These are phyloP conservation scores for Xanthoconium stramineum DNA, from an alignment of 768 basidiomycete species.

Conservation along the genomic window DNA sequence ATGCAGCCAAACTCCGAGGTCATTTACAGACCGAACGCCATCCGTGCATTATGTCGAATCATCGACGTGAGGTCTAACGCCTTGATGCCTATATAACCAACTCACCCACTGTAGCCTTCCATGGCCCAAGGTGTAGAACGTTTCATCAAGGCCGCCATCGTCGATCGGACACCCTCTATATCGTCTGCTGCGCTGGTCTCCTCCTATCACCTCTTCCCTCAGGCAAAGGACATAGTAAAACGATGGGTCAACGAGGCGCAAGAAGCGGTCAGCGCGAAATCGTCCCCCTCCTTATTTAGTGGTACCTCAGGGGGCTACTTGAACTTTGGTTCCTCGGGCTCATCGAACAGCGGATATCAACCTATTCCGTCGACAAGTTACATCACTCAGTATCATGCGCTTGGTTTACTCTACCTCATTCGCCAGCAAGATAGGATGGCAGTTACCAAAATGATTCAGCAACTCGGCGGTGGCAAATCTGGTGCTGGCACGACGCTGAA, in stretches of 20 bases:
- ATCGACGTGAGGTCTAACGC: slow-evolving; percentile 75
- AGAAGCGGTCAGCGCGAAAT: slow-evolving; percentile 91
- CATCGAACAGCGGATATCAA: slow-evolving; percentile 62
- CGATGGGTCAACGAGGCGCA: slow-evolving; percentile 99
- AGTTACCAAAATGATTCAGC: slow-evolving; percentile 98
- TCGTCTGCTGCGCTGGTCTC: slow-evolving; percentile 96
- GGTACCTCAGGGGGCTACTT: slow-evolving; percentile 60
- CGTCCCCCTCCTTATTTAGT: slow-evolving; percentile 66
- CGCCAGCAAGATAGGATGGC: slow-evolving; percentile 99
- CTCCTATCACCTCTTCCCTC: slow-evolving; percentile 92
- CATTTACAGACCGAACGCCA: slow-evolving; percentile 96
- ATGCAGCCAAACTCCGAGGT: slow-evolving; percentile 99
- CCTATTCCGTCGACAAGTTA: slow-evolving; percentile 85
- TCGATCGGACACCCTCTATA: slow-evolving; percentile 93
- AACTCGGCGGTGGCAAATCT: slow-evolving; percentile 85
- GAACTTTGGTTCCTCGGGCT: slow-evolving; percentile 59
- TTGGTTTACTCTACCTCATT: slow-evolving; percentile 91
- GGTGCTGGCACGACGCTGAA: slow-evolving; percentile 82
- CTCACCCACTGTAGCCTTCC: slow-evolving; percentile 64
- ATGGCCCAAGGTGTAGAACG: slow-evolving; percentile 98
- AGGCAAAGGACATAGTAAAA: slow-evolving; percentile 93
- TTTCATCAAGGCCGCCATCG: slow-evolving; percentile 99
- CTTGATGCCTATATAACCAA: slow-evolving; percentile 34
- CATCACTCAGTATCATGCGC: slow-evolving; percentile 95
- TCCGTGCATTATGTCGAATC: slow-evolving; percentile 92